These are phyloP conservation scores for Rhizophagus clarus DNA, from an alignment of 192 early-diverging fungal genomes.

Conservation along the genomic window DNA sequence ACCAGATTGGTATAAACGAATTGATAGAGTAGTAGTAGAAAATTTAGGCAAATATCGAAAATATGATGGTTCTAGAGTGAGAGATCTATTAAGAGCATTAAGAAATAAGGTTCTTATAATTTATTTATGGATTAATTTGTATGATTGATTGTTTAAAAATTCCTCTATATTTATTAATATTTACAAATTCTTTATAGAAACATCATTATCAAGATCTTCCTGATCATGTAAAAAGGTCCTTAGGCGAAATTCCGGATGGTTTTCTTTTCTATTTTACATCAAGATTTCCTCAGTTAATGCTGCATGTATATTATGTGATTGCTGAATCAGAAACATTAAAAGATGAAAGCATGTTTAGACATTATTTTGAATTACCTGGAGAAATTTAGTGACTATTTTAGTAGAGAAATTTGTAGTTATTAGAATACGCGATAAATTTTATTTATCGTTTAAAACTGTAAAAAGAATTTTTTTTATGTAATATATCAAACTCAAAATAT, in stretches of 20 bases:
- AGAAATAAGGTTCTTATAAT: conserved; percentile 79
- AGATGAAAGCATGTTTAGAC: conserved; percentile 66
- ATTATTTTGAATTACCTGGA: conserved; percentile 60
- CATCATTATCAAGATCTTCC: conserved; percentile 96
- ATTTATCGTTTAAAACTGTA: too few species aligned
- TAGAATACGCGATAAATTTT: too few species aligned
- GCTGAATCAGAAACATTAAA: conserved; percentile 60
- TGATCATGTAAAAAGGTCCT: conserved; percentile 65
- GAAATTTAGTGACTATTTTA: conserved; percentile 1
- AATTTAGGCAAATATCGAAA: conserved; percentile 91
- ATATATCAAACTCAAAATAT: too few species aligned
- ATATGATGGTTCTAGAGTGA: conserved; percentile 82
- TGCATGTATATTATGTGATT: conserved; percentile 89
- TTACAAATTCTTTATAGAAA: conserved; percentile 60
- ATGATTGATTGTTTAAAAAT: neutral
- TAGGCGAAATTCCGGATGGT: conserved; percentile 86
- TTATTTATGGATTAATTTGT: neutral
- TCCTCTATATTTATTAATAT: conserved; percentile 13
- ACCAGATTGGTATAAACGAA: conserved; percentile 72
- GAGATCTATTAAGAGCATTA: conserved; percentile 87
- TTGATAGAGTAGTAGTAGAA: conserved; percentile 72
- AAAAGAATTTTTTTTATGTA: too few species aligned
- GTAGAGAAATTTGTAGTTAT: too few species aligned
- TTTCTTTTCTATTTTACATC: conserved; percentile 90
- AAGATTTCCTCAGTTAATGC: conserved; percentile 83